Evolutionary conservation across 2,329 filamentous ascomycete genomes (phyloP).

Genomic region (Lasiodiplodia theobromae): DNA sequence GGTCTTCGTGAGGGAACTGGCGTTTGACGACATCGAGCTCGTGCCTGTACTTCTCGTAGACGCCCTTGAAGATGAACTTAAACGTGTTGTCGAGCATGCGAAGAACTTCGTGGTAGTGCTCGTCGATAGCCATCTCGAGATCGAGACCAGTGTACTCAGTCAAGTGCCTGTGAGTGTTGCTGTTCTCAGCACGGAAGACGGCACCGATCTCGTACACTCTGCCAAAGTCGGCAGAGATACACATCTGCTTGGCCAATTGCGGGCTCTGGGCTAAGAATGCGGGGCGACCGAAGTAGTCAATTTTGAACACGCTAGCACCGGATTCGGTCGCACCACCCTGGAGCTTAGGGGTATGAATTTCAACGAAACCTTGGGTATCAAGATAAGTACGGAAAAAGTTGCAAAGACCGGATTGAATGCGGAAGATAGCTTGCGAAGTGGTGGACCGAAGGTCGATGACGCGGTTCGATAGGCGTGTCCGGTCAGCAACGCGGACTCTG

Average conservation of each 20-base stretch:
- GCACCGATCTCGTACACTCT: conserved; percentile 89
- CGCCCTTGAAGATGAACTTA: conserved; percentile 76
- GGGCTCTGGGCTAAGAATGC: conserved; percentile 92
- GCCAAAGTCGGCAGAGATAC: conserved; percentile 86
- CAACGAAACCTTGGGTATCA: conserved; percentile 79
- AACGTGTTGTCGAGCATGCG: conserved; percentile 79
- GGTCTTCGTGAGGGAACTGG: conserved; percentile 84
- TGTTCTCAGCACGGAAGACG: conserved; percentile 94
- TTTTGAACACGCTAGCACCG: conserved; percentile 87
- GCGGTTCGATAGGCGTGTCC: conserved; percentile 78
- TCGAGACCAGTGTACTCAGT: conserved; percentile 95
- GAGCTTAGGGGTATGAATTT: conserved; percentile 93
- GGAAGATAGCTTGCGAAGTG: conserved; percentile 85
- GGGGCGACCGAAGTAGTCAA: conserved; percentile 87
- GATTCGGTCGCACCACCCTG: conserved; percentile 91
- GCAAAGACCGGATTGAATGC: conserved; percentile 80
- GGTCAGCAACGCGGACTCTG: conserved; percentile 70
- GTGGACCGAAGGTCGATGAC: conserved; percentile 87
- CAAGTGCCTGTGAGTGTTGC: conserved; percentile 91
- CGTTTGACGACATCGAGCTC: conserved; percentile 83
- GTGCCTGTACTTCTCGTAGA: conserved; percentile 71
- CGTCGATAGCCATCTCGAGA: conserved; percentile 88
- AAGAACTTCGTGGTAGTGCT: conserved; percentile 89
- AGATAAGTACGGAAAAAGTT: conserved; percentile 80
- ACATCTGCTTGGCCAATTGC: conserved; percentile 92